phyloP scores from a whole-genome alignment of 2,329 filamentous ascomycete species.

The Westerdykella aurantiaca region DNA sequence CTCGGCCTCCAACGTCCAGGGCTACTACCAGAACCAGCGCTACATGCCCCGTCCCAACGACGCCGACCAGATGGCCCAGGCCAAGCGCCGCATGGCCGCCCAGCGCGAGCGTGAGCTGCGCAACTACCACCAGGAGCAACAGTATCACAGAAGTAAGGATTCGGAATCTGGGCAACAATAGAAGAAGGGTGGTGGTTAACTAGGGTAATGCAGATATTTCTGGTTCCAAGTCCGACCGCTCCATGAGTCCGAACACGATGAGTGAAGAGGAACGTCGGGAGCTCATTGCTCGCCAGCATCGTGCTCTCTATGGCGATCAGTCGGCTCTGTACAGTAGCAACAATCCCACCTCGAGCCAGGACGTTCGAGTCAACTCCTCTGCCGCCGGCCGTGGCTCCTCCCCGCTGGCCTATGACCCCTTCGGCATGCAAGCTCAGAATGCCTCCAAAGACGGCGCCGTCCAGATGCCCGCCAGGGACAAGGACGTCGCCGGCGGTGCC shows the following conservation, averaged over 20 bases:
- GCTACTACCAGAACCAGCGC: slow-evolving; percentile 89
- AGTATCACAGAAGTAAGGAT: slow-evolving; percentile 98
- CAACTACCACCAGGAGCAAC: slow-evolving; percentile 99
- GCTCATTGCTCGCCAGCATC: slow-evolving; percentile 91
- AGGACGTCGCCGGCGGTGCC: slow-evolving; percentile 42
- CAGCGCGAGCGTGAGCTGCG: slow-evolving; percentile 98
- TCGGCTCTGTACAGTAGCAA: slow-evolving; percentile 61
- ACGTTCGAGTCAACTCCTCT: slow-evolving; percentile 54
- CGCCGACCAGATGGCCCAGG: slow-evolving; percentile 97
- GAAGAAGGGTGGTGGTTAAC: slow-evolving; percentile 39
- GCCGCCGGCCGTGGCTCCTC: slow-evolving; percentile 65
- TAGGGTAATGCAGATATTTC: slow-evolving; percentile 65
- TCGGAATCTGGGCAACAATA: slow-evolving; percentile 65
- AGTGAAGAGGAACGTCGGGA: slow-evolving; percentile 95
- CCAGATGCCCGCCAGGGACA: slow-evolving; percentile 47
- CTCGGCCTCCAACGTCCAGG: slow-evolving; percentile 74
- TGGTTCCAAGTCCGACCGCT: slow-evolving; percentile 76
- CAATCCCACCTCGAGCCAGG: slow-evolving; percentile 62
- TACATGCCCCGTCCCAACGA: slow-evolving; percentile 85
- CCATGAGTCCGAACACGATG: slow-evolving; percentile 78
- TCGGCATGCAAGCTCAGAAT: slow-evolving; percentile 50
- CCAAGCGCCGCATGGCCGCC: slow-evolving; percentile 97
- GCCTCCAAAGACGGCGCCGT: slow-evolving; percentile 48
- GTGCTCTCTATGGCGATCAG: slow-evolving; percentile 79
- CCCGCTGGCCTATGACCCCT: slow-evolving; percentile 72